phyloP scores from a whole-genome alignment of 345 rosid species.

The Viola odorata region DNA sequence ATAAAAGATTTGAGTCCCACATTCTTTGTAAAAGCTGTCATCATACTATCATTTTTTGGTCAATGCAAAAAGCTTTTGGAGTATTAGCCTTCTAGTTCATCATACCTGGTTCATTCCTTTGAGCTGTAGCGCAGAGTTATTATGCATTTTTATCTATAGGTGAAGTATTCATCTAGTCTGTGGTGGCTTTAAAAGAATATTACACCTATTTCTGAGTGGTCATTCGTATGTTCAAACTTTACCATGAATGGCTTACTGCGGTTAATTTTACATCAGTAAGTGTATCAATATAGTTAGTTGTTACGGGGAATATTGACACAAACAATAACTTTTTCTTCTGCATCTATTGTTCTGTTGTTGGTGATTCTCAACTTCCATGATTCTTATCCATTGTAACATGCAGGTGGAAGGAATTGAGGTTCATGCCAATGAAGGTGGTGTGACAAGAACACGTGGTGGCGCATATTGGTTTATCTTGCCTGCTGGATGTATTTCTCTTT shows the following conservation, averaged over 20 bases:
- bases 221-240: not conserved
- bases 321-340: not conserved
- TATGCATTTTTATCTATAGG: not conserved
- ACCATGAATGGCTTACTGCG: not conserved
- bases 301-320: too few relatives aligned
- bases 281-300: too few relatives aligned
- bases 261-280: not conserved
- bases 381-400: slow-evolving; percentile 14
- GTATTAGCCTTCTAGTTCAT: not conserved
- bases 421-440: slow-evolving; percentile 92
- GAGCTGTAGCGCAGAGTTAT: not conserved
- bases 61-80: not conserved
- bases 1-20: too few relatives aligned
- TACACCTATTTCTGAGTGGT: not conserved
- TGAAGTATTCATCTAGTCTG: not conserved
- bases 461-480: slow-evolving; percentile 89
- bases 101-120: not conserved
- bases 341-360: not conserved
- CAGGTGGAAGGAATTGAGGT: slow-evolving; percentile 97
- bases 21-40: too few relatives aligned
- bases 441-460: slow-evolving; percentile 92
- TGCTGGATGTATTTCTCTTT: slow-evolving; percentile 77
- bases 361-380: slow-evolving; percentile 1
- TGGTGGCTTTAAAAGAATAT: not conserved
- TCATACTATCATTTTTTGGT: not conserved